Evolutionary conservation across 352 stramenopile species (phyloP).

Genomic region (Pythium pectinolyticum): DNA sequence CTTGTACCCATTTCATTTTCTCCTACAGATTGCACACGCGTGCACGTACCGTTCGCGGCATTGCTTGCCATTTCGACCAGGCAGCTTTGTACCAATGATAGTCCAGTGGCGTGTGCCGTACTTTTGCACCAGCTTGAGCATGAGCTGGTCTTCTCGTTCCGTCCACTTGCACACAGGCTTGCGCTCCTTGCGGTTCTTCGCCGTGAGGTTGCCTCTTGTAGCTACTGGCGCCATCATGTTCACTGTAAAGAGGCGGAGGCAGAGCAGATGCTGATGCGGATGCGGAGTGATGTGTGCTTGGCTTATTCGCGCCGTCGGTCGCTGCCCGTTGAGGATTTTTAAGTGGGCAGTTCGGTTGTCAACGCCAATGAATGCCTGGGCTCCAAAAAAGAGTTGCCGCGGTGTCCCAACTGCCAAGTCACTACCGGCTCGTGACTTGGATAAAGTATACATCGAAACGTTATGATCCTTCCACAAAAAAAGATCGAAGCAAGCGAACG

Average conservation of each 20-base stretch:
- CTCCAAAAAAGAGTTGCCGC: constrained; percentile 27
- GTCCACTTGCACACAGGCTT: constrained; percentile 87
- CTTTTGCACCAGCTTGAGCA: constrained; percentile 87
- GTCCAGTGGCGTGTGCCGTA: constrained; percentile 97
- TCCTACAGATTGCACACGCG: background rate
- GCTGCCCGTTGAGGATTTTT: constrained; percentile 31
- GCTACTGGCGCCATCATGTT: constrained; percentile 15
- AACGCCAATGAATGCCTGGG: constrained; percentile 2
- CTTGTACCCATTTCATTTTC: constrained; percentile 2
- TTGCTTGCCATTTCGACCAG: constrained; percentile 93
- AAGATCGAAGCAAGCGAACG: constrained; percentile 27
- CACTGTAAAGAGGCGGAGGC: background rate
- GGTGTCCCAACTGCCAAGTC: constrained; percentile 35
- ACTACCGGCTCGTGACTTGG: constrained; percentile 25
- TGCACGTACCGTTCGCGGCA: constrained; percentile 87
- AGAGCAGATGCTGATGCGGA: background rate
- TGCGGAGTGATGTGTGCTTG: background rate
- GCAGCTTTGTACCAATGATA: constrained; percentile 96
- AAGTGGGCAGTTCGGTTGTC: constrained; percentile 19
- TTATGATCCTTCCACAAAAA: constrained; percentile 41
- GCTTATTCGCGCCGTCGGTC: constrained; percentile 5
- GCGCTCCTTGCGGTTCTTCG: constrained; percentile 54
- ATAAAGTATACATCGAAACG: constrained; percentile 35
- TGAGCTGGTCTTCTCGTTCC: constrained; percentile 87
- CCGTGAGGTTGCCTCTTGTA: background rate